Evolutionary conservation across 2,329 filamentous ascomycete species (phyloP), one percentile per base, ranked within the genome.

Genomic region (Leptosphaerulina australis): DNA sequence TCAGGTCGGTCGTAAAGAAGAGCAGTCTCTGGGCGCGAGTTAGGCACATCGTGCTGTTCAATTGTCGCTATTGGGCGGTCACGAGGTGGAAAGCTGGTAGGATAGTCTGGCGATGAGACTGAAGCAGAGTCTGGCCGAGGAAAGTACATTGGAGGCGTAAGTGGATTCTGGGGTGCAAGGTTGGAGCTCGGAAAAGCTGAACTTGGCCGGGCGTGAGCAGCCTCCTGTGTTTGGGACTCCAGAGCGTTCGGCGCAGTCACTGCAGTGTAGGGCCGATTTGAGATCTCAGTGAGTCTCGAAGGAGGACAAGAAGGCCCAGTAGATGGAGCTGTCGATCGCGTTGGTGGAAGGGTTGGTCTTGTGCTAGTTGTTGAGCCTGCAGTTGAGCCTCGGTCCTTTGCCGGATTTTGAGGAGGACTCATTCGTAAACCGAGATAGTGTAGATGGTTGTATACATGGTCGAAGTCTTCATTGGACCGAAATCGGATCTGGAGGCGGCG

Each of bases 401-500:
- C 5, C 17, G 51, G 48, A 9, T 14, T 60, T 37, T 44, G 44
- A 3, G 58, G 46, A 3, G 53, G 36, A 20, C 45, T 66, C 60
- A 70, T 71, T 35, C 28, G 67, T 38, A 69, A 72, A 49, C 71
- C 72, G 11, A 72, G 59, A 14, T 55, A 50, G 18, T 59, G 44
- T 46, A 78, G 58, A 63, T 69, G 56, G 44, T 60, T 58, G 49
- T 69, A 57, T 48, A 59, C 63, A 52, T 49, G 55, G 48, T 69
- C 69, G 35, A 67, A 79, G 43, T 77, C 76, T 20, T 59, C 40
- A 8, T 69, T 60, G 4, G 66, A 71, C 12, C 51, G 59, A 51
- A 79, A 78, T 43, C 69, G 77, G 17, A 80, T 52, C 53, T 80
- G 77, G 29, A 77, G 64, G 34, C 77, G 71, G 29, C 74, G 70